Base-by-base conservation (phyloP, 176 grass and related monocot genomes). In the Puya raimondii region DNA sequence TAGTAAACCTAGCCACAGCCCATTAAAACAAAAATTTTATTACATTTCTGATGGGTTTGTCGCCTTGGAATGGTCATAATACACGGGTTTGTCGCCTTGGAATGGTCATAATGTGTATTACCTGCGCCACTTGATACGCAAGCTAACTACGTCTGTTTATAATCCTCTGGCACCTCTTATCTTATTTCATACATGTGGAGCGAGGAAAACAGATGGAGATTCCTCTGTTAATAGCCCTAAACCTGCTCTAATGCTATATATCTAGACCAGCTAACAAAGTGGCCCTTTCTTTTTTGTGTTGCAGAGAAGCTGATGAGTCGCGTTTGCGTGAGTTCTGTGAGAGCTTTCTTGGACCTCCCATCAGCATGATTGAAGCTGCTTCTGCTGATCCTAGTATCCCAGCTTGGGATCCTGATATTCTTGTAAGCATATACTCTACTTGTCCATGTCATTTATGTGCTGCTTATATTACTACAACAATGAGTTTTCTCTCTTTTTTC, bases 241-340 rank as follows among this genome's bases (percentile, higher is more conserved):
- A 59, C 7, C 56, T 17, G n/a, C 16, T 61, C 7, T 61, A 10
- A 61, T 18, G 17, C 21, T 20, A 18, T 21, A 2, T 61, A 29
- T 48, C 15, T 22, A 17, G 17, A 21, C n/a, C 6, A 16, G 58
- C 15, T 57, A 25, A 29, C 27, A 68, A n/a, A 25, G 54, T 48
- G 33, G 4, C 33, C 4, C 13, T 65, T n/a, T 15, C 76, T 3
- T 77, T 72, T 13, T 63, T 76, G 64, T 67, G 48, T 58, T 80
- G 65, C 81, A 97, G 93, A 81, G 93, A 97, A 84, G 80, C 89
- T 49, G 93, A 97, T 75, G 93, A 92, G 70, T 87, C 84, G 14
- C 84, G 89, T 58, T 70, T 97, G 9, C 86, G 86, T 33, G 93
- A 97, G 77, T 70, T 97, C 50, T 97, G 93, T 15, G 89, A 90